Evolutionary conservation across 1,284 basidiomycete genomes (phyloP).

Genomic region (Fomitopsis pinicola): DNA sequence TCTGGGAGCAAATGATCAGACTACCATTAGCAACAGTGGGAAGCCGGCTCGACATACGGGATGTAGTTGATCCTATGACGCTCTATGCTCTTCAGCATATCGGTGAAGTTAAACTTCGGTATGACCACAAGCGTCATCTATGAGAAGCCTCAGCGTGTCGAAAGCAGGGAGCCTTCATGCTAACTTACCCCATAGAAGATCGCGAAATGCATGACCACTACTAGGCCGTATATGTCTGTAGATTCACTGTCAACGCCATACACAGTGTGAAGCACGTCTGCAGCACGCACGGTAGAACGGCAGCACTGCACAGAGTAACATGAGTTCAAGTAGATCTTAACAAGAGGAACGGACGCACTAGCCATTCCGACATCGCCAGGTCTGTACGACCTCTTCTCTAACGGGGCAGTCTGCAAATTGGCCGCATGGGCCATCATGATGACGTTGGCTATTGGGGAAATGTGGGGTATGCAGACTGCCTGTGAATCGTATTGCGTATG

Average conservation of each 20-base stretch:
- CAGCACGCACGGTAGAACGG: conserved; percentile 29
- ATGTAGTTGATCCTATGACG: conserved; percentile 59
- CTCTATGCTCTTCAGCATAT: conserved; percentile 62
- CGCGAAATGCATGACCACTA: conserved; percentile 48
- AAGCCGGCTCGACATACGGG: conserved; percentile 35
- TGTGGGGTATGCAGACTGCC: conserved; percentile 72
- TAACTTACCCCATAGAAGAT: conserved; percentile 42
- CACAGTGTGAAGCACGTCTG: background rate
- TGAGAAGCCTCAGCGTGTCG: conserved; percentile 22
- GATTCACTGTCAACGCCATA: background rate
- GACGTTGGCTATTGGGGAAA: conserved; percentile 62
- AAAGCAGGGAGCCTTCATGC: background rate
- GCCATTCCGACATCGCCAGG: conserved; percentile 53
- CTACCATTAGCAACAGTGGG: too few species aligned
- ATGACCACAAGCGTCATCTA: conserved; percentile 50
- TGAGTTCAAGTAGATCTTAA: background rate
- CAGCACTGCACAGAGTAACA: conserved; percentile 16
- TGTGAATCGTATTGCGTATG: conserved; percentile 19
- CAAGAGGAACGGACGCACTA: conserved; percentile 32
- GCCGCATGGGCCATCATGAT: conserved; percentile 54
- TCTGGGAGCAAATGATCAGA: conserved; percentile 26
- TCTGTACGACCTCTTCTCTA: conserved; percentile 35
- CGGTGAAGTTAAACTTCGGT: conserved; percentile 60
- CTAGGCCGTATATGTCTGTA: conserved; percentile 68
- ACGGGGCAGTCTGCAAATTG: conserved; percentile 21